Evolutionary conservation across 2,329 filamentous ascomycete genomes (phyloP), one percentile per base, ranked within the genome.

Genomic region (Phaeomoniella chlamydospora): DNA sequence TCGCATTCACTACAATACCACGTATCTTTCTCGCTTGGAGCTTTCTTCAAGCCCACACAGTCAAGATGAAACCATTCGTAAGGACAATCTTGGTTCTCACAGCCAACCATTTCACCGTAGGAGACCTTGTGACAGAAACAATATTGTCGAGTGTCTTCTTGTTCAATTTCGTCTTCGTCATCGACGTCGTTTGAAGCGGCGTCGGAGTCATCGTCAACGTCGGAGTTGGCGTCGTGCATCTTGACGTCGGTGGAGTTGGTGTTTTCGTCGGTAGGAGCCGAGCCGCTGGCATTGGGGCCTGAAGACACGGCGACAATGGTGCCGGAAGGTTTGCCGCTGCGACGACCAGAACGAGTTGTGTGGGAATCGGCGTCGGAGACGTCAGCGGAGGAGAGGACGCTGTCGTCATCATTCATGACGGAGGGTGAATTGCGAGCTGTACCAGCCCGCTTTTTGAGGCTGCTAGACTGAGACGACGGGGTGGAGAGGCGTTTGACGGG

Each of bases 1-100:
- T 58, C 49, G 49, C 68, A 73, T 42, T 68, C 64, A 31, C 62
- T 61, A 51, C 68, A 73, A 50, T 63, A 72, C 68, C 68, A 73
- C 34, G 66, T 68, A 40, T 70, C 68, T 34, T 63, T 62, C 1
- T 70, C 68, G 33, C 62, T 61, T 1, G 74, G 74, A 44, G 74
- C 68, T 45, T 69, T 67, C 31, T 66, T 71, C 47, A 79, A 57
- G 14, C 72, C 70, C 35, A 77, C 72, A 46, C 74, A 79, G 29
- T 66, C 70, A 52, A 76, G 65, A 59, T 79, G 74, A 53, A 79
- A 79, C 74, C 74, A 79, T 50, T 79, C 73, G 42, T 71, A 68
- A 10, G 68, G 65, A 55, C 74, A 79, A 38, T 65, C 60, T 26
- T 74, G 70, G 49, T 78, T 77, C 51, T 79, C 74, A 48, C 74